phyloP scores from a whole-genome alignment of 768 basidiomycete genomes.

The Cantharellus anzutake region DNA sequence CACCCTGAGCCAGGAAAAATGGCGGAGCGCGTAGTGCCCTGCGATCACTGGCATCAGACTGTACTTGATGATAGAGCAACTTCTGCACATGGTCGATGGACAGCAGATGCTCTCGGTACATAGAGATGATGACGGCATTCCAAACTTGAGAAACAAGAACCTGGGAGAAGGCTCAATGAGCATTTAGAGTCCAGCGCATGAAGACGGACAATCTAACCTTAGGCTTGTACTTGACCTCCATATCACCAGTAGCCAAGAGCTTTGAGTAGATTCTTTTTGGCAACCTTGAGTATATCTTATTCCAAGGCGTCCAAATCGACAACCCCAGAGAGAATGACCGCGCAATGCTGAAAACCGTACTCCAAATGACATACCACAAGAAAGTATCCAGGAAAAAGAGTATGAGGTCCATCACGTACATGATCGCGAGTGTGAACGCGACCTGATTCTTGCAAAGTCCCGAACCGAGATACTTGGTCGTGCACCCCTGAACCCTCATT shows the following conservation, averaged over 20 bases:
- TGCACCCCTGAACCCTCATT: slow-evolving; percentile 88
- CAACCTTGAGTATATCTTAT: slow-evolving; percentile 85
- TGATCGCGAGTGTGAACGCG: slow-evolving; percentile 86
- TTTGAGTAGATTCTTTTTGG: slow-evolving; percentile 97
- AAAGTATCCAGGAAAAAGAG: slow-evolving; percentile 99
- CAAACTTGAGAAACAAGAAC: slow-evolving; percentile 97
- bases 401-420: slow-evolving; percentile 96
- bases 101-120: slow-evolving; percentile 98
- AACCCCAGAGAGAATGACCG: slow-evolving; percentile 81
- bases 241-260: slow-evolving; percentile 78
- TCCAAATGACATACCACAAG: slow-evolving; percentile 99
- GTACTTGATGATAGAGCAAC: slow-evolving; percentile 91
- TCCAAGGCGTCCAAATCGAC: slow-evolving; percentile 99
- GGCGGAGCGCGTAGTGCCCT: slow-evolving; percentile 86
- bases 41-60: slow-evolving; percentile 73
- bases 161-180: slow-evolving; percentile 19
- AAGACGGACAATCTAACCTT: slow-evolving; percentile 41
- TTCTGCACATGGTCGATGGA: slow-evolving; percentile 99
- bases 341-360: slow-evolving; percentile 79
- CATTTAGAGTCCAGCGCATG: not conserved
- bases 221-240: slow-evolving; percentile 98
- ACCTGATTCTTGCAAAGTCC: slow-evolving; percentile 82
- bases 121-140: slow-evolving; percentile 99
- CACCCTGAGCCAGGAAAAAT: slow-evolving; percentile 93
- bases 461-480: slow-evolving; percentile 68